Percentiles rank a stretch among this genome's conserved stretches.
phyloP scores from a whole-genome alignment of 345 rosid genomes.

The Euphorbia pulcherrima region DNA sequence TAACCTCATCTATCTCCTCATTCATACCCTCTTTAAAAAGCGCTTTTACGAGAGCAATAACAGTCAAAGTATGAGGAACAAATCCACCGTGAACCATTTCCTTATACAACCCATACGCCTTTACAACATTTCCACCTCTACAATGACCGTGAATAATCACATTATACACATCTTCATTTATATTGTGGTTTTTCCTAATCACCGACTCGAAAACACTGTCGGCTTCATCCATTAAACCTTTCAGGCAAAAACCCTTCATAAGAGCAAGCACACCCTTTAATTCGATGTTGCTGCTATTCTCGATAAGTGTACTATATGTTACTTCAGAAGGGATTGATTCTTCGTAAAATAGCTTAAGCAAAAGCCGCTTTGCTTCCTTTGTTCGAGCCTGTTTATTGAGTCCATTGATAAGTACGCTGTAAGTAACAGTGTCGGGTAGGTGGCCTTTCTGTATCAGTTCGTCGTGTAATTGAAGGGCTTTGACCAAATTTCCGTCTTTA shows the following conservation, averaged over 20 bases:
- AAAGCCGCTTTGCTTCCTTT: slow-evolving; percentile 73
- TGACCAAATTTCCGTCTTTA: slow-evolving; percentile 51
- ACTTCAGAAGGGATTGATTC: slow-evolving; percentile 64
- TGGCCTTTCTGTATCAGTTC: slow-evolving; percentile 74
- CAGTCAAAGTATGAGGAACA: slow-evolving; percentile 63
- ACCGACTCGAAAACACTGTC: slow-evolving; percentile 64
- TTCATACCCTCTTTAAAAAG: slow-evolving; percentile 52
- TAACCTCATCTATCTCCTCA: slow-evolving; percentile 48
- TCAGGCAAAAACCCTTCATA: slow-evolving; percentile 85
- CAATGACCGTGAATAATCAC: slow-evolving; percentile 84
- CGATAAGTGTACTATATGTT: slow-evolving; percentile 62
- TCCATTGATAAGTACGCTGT: slow-evolving; percentile 82
- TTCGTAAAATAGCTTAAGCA: slow-evolving; percentile 72
- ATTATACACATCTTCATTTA: slow-evolving; percentile 64
- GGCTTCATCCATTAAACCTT: slow-evolving; percentile 85
- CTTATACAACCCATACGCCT: slow-evolving; percentile 61
- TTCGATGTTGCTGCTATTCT: slow-evolving; percentile 57
- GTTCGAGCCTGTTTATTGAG: slow-evolving; percentile 78
- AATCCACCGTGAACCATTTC: slow-evolving; percentile 56
- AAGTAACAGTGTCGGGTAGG: slow-evolving; percentile 84
- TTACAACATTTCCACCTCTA: slow-evolving; percentile 47
- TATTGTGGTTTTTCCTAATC: slow-evolving; percentile 54
- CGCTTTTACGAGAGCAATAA: slow-evolving; percentile 62
- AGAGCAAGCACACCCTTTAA: slow-evolving; percentile 63
- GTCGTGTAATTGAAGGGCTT: slow-evolving; percentile 61